A percentile compares a stretch with the other conserved stretches of the same genome.
Evolutionary conservation across 139 green algal species (phyloP).

Genomic region (Ettlia oleoabundans): DNA sequence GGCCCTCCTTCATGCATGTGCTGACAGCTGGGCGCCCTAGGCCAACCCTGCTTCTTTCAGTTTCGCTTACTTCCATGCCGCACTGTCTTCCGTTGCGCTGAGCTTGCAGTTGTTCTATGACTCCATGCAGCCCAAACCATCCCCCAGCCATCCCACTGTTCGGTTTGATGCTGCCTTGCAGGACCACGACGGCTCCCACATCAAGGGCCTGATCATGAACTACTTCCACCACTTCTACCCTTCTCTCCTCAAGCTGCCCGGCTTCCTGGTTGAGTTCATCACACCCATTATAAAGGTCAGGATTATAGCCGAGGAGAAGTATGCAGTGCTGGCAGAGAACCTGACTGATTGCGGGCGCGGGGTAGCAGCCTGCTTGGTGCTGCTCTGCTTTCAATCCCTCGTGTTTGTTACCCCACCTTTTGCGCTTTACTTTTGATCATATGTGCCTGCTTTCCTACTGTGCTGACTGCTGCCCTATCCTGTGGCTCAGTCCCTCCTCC

Average conservation of each 20-base stretch:
- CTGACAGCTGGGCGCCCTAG: too few species aligned
- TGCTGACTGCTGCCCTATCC: too few species aligned
- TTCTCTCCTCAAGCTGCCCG: slow-evolving; percentile 90
- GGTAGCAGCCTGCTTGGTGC: background rate
- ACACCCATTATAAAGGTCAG: slow-evolving; percentile 98
- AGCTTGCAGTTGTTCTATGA: too few species aligned
- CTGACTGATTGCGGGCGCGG: background rate
- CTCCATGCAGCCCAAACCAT: background rate
- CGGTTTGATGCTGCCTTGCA: background rate
- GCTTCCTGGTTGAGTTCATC: slow-evolving; percentile 99
- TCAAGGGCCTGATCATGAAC: slow-evolving; percentile 99
- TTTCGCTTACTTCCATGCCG: too few species aligned
- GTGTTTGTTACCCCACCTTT: too few species aligned
- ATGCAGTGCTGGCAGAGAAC: too few species aligned
- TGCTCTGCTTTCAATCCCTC: background rate
- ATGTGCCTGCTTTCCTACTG: too few species aligned
- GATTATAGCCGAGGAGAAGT: background rate
- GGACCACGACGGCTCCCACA: slow-evolving; percentile 99
- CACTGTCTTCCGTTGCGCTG: too few species aligned
- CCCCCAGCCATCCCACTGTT: background rate
- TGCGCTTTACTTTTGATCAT: too few species aligned
- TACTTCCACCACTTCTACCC: slow-evolving; percentile 99
- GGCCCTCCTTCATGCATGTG: too few species aligned
- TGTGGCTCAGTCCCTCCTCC: too few species aligned
- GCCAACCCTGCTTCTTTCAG: too few species aligned